Conservation (phyloP, 345 rosid genomes). For the Iberis pinnata region DNA sequence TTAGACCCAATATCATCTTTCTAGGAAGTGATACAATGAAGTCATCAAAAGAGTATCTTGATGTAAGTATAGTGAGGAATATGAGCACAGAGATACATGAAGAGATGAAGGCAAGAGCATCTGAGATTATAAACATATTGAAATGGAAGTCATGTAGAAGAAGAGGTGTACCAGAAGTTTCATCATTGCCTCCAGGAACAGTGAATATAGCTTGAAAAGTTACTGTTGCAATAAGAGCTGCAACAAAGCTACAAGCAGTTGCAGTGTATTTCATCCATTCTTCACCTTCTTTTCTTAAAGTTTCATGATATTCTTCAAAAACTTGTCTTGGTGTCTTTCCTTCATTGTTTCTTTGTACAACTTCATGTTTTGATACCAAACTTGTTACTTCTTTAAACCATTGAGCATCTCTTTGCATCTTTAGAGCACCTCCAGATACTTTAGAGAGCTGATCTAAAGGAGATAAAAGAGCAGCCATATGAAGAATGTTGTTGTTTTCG, state of each 20-base stretch:
- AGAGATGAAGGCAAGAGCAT: conserved; percentile 23
- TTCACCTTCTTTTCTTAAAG: conserved; percentile 9
- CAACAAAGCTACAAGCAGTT: conserved; percentile 19
- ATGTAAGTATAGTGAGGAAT: conserved; percentile 28
- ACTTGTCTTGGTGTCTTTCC: neutral
- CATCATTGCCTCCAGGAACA: conserved; percentile 22
- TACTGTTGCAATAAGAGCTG: conserved; percentile 27
- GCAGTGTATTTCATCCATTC: conserved; percentile 32
- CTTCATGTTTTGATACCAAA: no score
- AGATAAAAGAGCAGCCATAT: conserved; percentile 13
- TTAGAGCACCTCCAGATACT: conserved; percentile 23
- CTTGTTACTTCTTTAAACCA: no score
- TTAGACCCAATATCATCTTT: conserved; percentile 20
- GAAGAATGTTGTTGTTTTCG: conserved; percentile 3
- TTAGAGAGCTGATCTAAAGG: conserved; percentile 1
- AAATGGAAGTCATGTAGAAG: conserved; percentile 1
- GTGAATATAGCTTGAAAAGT: conserved; percentile 29
- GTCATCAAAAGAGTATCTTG: conserved; percentile 23
- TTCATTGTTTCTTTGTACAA: neutral
- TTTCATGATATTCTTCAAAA: conserved; percentile 10
- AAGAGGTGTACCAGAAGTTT: conserved; percentile 9
- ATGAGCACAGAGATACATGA: conserved; percentile 25
- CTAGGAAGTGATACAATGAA: conserved; percentile 25
- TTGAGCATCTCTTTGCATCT: conserved; percentile 25
- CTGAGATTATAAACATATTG: conserved; percentile 14